These are phyloP conservation scores for Amphirosellinia nigrospora DNA, from an alignment of 495 filamentous ascomycete genomes.

Conservation along the genomic window DNA sequence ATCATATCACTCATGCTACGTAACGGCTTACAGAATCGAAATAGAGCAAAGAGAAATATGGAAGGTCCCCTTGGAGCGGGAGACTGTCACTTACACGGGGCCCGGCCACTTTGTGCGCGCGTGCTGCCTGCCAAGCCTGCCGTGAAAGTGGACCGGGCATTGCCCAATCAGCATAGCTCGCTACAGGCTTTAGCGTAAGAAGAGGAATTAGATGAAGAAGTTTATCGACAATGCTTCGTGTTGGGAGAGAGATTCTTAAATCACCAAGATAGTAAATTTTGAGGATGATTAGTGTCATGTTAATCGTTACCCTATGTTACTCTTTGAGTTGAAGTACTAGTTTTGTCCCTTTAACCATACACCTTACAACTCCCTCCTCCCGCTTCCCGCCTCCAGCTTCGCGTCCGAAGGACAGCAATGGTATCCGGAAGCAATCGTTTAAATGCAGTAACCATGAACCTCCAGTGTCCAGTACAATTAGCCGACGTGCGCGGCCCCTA, in stretches of 20 bases:
- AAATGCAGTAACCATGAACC: slow-evolving; percentile 13
- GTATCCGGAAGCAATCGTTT: slow-evolving; percentile 14
- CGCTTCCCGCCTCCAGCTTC: not conserved
- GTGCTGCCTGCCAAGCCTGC: slow-evolving; percentile 14
- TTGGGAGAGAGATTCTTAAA: not conserved
- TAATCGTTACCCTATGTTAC: slow-evolving; percentile 17
- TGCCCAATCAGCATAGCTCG: slow-evolving; percentile 9
- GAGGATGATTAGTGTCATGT: slow-evolving; percentile 2
- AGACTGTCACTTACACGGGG: slow-evolving; percentile 15
- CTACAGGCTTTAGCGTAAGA: not conserved
- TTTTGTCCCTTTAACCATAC: slow-evolving; percentile 4
- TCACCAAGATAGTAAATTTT: not conserved
- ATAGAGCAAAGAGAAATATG: not conserved
- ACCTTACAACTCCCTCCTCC: not conserved
- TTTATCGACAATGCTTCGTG: not conserved
- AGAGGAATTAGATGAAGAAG: not conserved
- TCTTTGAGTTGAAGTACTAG: not conserved
- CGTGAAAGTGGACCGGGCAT: slow-evolving; percentile 10
- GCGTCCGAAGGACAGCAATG: slow-evolving; percentile 3
- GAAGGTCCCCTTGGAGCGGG: slow-evolving; percentile 4
- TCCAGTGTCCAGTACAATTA: not conserved
- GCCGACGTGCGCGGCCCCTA: not conserved
- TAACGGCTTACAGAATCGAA: not conserved
- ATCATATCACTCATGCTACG: slow-evolving; percentile 1
- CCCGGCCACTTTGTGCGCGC: slow-evolving; percentile 6